Evolutionary conservation across 768 basidiomycete species (phyloP), one percentile per base, ranked within the genome.

Genomic region (Amyloporia xantha): DNA sequence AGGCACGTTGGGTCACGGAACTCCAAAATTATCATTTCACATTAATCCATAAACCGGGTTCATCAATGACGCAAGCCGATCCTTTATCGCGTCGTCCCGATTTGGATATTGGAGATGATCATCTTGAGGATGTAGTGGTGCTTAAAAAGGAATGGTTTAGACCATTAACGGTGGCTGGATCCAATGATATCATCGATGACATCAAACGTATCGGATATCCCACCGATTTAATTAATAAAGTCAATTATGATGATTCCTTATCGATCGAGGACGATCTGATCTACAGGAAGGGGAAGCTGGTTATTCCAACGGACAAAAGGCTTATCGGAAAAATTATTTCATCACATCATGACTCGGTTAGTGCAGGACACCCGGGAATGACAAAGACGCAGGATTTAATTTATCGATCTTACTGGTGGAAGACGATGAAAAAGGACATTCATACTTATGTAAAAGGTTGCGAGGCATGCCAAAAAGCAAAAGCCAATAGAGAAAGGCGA

Each of bases 321-420:
- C 56, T 71, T 5, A 61, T 56, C 4, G n/a, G 46, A 28, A 57
- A 66, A 4, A 56, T 69, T 36, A 45, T 73, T 4, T 50, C 60
- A 10, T 43, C 44, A 4, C 56, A 54, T 12, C 75, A 77, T 54
- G 69, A 78, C 45, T 47, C 53, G 19, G 54, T 62, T 2, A 27
- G 64, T 17, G 60, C 65, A 20, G 74, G 76, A 12, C 76, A 77
- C 46, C 71, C 65, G 5, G 74, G 76, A 1, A 59, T 53, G 9
- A 51, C 51, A 2, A 57, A 59, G 13, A 76, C 74, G 0, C 39
- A 57, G 9, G 54, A 63, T 3, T 49, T 67, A 1, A 51, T 77
- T 4, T 28, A 38, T 0, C 59, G 64, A 2, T 59, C 74, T 33
- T 77, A 67, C 54, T 71, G 60, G 2, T 78, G 73, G 74, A 73